Evolutionary conservation across 2,329 filamentous ascomycete species (phyloP), one percentile per base, ranked within the genome.

Genomic region (Ascochyta koolunga): DNA sequence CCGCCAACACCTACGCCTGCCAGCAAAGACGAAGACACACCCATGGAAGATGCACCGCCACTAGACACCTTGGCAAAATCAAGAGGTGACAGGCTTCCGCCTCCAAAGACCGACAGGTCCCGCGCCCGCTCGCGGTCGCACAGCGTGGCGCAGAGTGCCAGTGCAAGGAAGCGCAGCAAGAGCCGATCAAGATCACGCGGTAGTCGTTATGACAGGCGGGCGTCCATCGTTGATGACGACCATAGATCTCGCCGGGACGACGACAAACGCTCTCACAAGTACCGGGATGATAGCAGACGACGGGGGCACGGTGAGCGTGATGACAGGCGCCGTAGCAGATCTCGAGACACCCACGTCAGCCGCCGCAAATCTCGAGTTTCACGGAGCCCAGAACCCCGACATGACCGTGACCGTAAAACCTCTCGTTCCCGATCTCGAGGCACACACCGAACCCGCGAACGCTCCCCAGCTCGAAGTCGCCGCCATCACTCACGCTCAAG

Each of bases 151-250:
- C 70, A 57, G 3, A 74, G 72, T 52, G 24, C 53, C 22, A 65
- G 53, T 32, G 48, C 60, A 5, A 65, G 70, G 22, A 71, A 67
- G 40, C 66, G 58, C 44, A 72, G 67, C 49, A 63, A 53, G 43
- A 69, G 49, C 25, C 67, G 70, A 22, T 73, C 71, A 1, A 62
- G 56, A 22, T 74, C 72, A 6, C 69, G 67, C 8, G 69, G 66
- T n/a, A 70, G 66, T 46, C 68, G 71, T 2, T 61, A 61, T 25
- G 70, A 72, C 25, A 56, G 68, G 36, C 65, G 67, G 18, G 52
- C 65, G 1, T 68, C 67, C 11, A 58, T 61, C 13, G 56, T 56
- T 15, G 62, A 65, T 41, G 63, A 65, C 35, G 64, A 69, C 36
- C 64, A 61, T 21, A 54, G 66, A 10, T 63, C 62, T 35, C 63